Base-by-base conservation (phyloP, 345 rosid genomes). In the Carallia brachiata region DNA sequence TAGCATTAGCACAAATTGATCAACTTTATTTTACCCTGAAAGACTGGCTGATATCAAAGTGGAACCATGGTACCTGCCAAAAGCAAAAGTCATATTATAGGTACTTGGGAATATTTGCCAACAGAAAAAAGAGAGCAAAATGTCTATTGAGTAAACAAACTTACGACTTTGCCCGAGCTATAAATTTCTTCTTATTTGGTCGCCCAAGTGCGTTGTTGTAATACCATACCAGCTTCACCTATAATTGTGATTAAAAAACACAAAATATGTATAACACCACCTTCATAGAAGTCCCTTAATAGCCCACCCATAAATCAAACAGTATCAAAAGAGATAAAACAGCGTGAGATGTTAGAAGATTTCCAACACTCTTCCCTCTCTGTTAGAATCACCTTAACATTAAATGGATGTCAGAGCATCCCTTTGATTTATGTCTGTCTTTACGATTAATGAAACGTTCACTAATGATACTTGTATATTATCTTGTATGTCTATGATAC, bases 171-270 rank as follows among this genome's bases (percentile, higher is more conserved):
- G 72, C 62, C 74, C 92, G 92, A 13, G 96, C 96, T 27, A 92
- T 92, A 70, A 92, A 82, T 50, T 92, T 92, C 80, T 90, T 89
- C 85, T 92, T 92, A 36, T 87, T 70, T 1, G 93, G 97, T 76
- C 92, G 84, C 73, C 96, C 96, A 74, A 86, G 90, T 60, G 97
- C 96, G 69, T 92, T 92, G 65, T 89, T 88, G 64, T 89, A 92
- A 79, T 92, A 89, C 97, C 96, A 89, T 31, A 92, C 97, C 68
- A 92, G 74, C 84, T 92, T 92, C 80, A 89, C 97, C 97, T 92
- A 70, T 75, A 53, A 30, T 62, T 65, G 75, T 36, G 65, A 69
- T 69, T 57, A 67, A 1, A 36, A 30, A 60, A 65, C 8, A 64
- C 30, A 53, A 60, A 62, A 66, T 9, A 30, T 4, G 2, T 15